These are phyloP conservation scores for Gyrodon lividus DNA, from an alignment of 768 basidiomycete species.

Conservation along the genomic window DNA sequence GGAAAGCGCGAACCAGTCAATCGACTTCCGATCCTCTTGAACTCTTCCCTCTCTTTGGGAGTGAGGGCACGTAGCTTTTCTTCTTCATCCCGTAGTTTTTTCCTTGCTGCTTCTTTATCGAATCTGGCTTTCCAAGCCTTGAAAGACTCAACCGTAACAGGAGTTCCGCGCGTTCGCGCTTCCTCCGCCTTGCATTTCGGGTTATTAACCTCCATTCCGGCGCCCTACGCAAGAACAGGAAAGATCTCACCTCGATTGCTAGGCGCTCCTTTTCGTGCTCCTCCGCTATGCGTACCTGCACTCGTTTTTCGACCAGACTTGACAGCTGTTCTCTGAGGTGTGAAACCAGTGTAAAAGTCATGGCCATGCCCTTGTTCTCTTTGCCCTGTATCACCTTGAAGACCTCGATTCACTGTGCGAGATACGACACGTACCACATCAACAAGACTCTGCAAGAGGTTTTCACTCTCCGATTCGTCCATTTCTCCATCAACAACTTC, in stretches of 20 bases:
- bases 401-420: not conserved
- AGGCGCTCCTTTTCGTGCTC: conserved; percentile 73
- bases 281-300: conserved; percentile 53
- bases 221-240: not conserved
- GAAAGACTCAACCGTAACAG: conserved; percentile 83
- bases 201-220: conserved; percentile 3
- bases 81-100: conserved; percentile 71
- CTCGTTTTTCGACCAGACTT: conserved; percentile 56
- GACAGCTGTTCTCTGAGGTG: conserved; percentile 79
- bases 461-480: conserved; percentile 53
- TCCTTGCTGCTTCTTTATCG: conserved; percentile 60
- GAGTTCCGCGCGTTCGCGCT: conserved; percentile 86
- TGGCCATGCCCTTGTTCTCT: conserved; percentile 92
- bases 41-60: conserved; percentile 84
- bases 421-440: conserved; percentile 46
- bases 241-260: conserved; percentile 64
- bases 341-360: conserved; percentile 93
- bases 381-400: conserved; percentile 50
- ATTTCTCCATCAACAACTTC: conserved; percentile 64
- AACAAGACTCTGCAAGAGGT: conserved; percentile 56
- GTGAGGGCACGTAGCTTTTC: conserved; percentile 69
- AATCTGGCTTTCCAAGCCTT: conserved; percentile 78
- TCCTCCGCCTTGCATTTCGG: conserved; percentile 67
- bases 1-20: conserved; percentile 56
- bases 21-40: conserved; percentile 59